These are phyloP conservation scores for Coffea canephora DNA, from an alignment of 257 asterid genomes.

Conservation along the genomic window DNA sequence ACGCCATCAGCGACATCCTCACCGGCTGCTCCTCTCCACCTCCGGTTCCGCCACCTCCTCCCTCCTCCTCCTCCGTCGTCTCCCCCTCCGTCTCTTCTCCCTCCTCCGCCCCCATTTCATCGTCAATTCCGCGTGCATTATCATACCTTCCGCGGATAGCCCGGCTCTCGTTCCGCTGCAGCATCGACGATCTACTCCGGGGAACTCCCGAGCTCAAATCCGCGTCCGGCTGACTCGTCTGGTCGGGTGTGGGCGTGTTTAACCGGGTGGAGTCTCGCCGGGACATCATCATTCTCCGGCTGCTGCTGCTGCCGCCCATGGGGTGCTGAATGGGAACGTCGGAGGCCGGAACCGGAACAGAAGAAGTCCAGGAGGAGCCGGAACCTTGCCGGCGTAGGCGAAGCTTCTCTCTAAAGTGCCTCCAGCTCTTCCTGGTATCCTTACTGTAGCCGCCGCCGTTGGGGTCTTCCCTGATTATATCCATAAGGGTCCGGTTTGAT, in stretches of 20 bases:
- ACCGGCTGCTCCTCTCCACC: conserved; percentile 33
- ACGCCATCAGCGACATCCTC: conserved; percentile 77
- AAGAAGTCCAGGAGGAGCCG: conserved; percentile 48
- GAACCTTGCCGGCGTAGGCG: conserved; percentile 38
- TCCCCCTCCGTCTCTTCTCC: conserved; percentile 6
- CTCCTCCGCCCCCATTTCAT: conserved; percentile 1
- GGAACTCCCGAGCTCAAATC: conserved; percentile 14
- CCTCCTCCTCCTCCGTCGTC: conserved; percentile 18
- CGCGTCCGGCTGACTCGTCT: conserved; percentile 16
- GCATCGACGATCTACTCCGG: conserved; percentile 26
- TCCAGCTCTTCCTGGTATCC: conserved; percentile 50
- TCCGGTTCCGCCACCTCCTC: conserved; percentile 15
- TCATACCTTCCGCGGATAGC: conserved; percentile 35
- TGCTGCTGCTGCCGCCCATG: conserved; percentile 10
- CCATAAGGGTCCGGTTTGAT: conserved; percentile 52
- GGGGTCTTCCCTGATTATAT: conserved; percentile 68
- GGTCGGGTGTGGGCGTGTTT: background rate
- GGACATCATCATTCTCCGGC: conserved; percentile 29
- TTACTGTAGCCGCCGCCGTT: conserved; percentile 19
- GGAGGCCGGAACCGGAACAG: conserved; percentile 62
- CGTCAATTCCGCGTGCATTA: background rate
- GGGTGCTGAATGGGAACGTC: conserved; percentile 47
- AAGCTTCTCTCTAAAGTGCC: conserved; percentile 54
- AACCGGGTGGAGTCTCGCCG: conserved; percentile 39
- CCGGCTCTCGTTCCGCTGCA: conserved; percentile 35